A percentile compares a stretch with the other conserved stretches of the same genome.
Evolutionary conservation across 345 rosid species (phyloP).

Genomic region (Dipteronia dyeriana): DNA sequence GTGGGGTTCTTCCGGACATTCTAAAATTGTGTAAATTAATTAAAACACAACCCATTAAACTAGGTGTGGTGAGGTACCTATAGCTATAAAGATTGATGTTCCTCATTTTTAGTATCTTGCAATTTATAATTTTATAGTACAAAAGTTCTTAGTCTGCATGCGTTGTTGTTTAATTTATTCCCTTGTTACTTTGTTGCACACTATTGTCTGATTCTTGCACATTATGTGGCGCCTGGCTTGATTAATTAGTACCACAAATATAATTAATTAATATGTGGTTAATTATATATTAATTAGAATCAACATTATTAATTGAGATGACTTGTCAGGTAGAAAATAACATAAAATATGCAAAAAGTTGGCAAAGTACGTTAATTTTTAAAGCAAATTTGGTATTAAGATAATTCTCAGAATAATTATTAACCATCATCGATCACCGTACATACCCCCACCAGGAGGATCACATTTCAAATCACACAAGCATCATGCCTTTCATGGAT

Average conservation of each 20-base stretch:
- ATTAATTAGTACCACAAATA: background rate
- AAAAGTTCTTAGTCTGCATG: slow-evolving; percentile 2
- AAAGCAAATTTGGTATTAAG: background rate
- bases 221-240: slow-evolving; percentile 2
- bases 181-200: background rate
- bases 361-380: background rate
- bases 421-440: background rate
- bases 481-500: background rate
- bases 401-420: background rate
- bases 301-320: background rate
- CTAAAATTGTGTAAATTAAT: too few species aligned
- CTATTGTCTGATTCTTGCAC: background rate
- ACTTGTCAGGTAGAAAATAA: background rate
- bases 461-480: background rate
- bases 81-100: background rate
- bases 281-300: background rate
- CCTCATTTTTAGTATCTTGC: background rate
- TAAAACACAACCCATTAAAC: too few species aligned
- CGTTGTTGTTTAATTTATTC: background rate
- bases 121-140: background rate
- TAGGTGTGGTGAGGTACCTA: background rate
- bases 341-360: background rate
- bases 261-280: background rate
- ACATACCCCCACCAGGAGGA: background rate
- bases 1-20: slow-evolving; percentile 4